Evolutionary conservation across 2,329 filamentous ascomycete species (phyloP), one percentile per base, ranked within the genome.

Genomic region (Aspergillus vadensis): DNA sequence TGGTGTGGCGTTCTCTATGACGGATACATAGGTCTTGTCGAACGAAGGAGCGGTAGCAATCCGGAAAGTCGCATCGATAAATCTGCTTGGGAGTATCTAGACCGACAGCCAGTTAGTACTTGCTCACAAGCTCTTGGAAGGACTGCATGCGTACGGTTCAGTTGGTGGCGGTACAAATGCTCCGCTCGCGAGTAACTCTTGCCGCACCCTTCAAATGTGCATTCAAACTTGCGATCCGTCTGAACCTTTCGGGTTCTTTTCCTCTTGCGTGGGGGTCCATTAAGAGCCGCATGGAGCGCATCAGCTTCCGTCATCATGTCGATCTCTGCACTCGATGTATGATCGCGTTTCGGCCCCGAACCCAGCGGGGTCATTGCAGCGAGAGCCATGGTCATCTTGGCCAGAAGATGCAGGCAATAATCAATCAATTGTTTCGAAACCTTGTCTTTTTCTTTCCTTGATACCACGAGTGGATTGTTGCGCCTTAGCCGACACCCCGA

Each of bases 101-200:
- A 47, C 12, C 27, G 50, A 36, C 27, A 21, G 43, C 55, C 38
- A 47, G 52, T 64, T 54, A 64, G 62, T 55, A 59, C 52, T 52
- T 53, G 54, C 58, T 57, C 53, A 47, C 51, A 58, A 25, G 44
- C 21, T 15, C 19, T 53, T 39, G 47, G 38, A 50, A 38, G 23
- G 15, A 19, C 27, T 2, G 41, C 32, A 44, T 15, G 63, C 87
- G 76, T 82, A 92, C 90, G 95, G 74, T 99, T 99, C 67, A 98
- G 80, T 79, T 98, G 93, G 78, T 98, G 94, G 49, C 95, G 88
- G 79, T 97, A 97, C 80, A 99, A 82, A 81, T 99, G 95, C 78
- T 98, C 95, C 8, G 95, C 94, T 73, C 95, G 86, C 25, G 94
- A 97, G 76, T 99, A 99, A 74, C 90, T 96, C 82, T 97, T 99